These are phyloP conservation scores for Suillus placidus DNA, from an alignment of 768 basidiomycete genomes.

Conservation along the genomic window DNA sequence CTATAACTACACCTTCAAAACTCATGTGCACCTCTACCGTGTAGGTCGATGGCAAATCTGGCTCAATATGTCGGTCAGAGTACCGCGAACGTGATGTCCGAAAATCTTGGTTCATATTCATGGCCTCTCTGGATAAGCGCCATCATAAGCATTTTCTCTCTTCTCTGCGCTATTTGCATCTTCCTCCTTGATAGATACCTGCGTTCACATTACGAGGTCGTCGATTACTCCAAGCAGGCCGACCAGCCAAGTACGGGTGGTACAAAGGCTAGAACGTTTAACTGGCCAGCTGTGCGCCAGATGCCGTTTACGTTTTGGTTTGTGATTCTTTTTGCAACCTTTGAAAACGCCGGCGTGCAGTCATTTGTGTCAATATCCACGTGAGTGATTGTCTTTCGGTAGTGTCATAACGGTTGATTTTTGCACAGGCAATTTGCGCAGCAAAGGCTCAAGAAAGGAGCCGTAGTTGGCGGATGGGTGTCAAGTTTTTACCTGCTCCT, in stretches of 20 bases:
- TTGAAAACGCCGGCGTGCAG: constrained; percentile 49
- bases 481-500: constrained; percentile 46
- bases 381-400: constrained; percentile 26
- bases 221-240: constrained; percentile 36
- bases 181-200: constrained; percentile 43
- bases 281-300: constrained; percentile 34
- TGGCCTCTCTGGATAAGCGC: constrained; percentile 48
- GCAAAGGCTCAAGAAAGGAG: constrained; percentile 44
- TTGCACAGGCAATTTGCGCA: constrained; percentile 42
- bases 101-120: constrained; percentile 40
- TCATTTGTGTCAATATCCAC: constrained; percentile 48
- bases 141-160: constrained; percentile 40
- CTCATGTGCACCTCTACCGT: background rate
- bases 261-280: constrained; percentile 32
- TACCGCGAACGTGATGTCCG: constrained; percentile 44
- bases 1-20: background rate
- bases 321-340: constrained; percentile 40
- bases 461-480: constrained; percentile 47
- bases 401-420: background rate
- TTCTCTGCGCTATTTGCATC: constrained; percentile 39
- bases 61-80: constrained; percentile 45
- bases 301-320: constrained; percentile 46
- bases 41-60: constrained; percentile 42
- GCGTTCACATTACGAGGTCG: constrained; percentile 37
- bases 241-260: constrained; percentile 33